Conservation (phyloP, 805 yeast genomes). For the Candida ipomoeae region DNA sequence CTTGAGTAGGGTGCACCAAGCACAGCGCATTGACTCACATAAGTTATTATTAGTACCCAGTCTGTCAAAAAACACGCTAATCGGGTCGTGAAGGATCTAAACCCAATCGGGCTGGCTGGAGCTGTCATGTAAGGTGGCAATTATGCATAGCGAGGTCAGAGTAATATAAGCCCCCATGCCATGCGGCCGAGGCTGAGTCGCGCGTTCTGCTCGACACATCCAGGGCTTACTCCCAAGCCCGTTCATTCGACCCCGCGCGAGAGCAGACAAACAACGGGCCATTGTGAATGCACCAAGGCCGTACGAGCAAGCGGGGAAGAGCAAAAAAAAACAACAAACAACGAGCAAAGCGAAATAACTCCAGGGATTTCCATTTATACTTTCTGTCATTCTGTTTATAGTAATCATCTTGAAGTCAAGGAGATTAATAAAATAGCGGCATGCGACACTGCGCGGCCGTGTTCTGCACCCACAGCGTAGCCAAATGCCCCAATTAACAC, state of each 20-base stretch:
- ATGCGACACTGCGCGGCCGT: neutral
- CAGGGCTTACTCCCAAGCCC: neutral
- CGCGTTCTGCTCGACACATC: neutral
- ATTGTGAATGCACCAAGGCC: neutral
- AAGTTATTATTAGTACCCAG: neutral
- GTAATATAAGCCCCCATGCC: neutral
- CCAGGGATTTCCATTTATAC: no score
- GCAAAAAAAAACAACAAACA: neutral
- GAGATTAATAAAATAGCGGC: neutral
- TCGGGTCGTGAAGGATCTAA: neutral
- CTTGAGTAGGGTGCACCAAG: neutral
- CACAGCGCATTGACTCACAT: neutral
- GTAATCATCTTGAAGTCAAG: neutral
- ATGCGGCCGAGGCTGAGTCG: slow-evolving; percentile 1
- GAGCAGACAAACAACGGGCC: no score
- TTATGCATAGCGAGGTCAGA: neutral
- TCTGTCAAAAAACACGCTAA: neutral
- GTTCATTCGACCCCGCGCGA: neutral
- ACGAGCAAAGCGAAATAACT: no score
- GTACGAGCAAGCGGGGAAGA: neutral
- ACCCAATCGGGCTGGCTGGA: neutral
- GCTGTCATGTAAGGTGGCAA: neutral
- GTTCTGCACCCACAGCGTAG: neutral
- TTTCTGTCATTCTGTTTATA: no score
- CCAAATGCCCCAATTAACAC: no score